These are phyloP conservation scores for Carallia pectinifolia DNA, from an alignment of 345 rosid genomes.

Conservation along the genomic window DNA sequence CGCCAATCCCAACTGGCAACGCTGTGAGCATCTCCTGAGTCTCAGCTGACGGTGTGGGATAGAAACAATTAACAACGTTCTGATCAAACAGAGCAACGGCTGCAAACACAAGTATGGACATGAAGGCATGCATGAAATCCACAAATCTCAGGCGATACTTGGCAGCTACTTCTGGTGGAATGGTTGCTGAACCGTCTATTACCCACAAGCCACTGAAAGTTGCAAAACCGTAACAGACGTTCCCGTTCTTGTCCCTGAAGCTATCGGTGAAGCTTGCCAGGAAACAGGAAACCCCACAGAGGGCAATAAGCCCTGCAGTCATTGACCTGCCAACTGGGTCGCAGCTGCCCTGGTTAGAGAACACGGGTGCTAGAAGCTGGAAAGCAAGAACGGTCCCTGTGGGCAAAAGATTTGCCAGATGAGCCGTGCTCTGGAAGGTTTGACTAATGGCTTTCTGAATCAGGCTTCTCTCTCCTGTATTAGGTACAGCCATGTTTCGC, in stretches of 20 bases:
- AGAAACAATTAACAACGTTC: conserved; percentile 67
- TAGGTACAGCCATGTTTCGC: conserved; percentile 31
- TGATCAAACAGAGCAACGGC: conserved; percentile 75
- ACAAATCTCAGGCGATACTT: conserved; percentile 54
- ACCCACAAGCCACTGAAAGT: conserved; percentile 71
- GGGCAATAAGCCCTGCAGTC: conserved; percentile 48
- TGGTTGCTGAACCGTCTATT: conserved; percentile 65
- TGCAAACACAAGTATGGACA: conserved; percentile 75
- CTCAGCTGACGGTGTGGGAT: conserved; percentile 67
- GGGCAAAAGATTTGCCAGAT: conserved; percentile 84
- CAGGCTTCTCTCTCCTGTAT: conserved; percentile 41
- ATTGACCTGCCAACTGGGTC: conserved; percentile 54
- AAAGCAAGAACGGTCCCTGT: conserved; percentile 94
- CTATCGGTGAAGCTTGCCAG: conserved; percentile 78
- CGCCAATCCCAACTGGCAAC: conserved; percentile 80
- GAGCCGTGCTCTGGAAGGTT: conserved; percentile 84
- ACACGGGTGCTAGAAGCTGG: conserved; percentile 75
- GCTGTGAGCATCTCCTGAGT: conserved; percentile 66
- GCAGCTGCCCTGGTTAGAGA: conserved; percentile 74
- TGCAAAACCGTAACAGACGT: conserved; percentile 70
- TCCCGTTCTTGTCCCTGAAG: conserved; percentile 66
- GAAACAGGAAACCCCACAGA: conserved; percentile 76
- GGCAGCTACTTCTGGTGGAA: conserved; percentile 52
- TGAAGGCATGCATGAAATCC: conserved; percentile 72
- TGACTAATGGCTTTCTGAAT: conserved; percentile 76